These are phyloP conservation scores for Pichia sp. DNA, from an alignment of 1,139 yeast species.

Conservation along the genomic window DNA sequence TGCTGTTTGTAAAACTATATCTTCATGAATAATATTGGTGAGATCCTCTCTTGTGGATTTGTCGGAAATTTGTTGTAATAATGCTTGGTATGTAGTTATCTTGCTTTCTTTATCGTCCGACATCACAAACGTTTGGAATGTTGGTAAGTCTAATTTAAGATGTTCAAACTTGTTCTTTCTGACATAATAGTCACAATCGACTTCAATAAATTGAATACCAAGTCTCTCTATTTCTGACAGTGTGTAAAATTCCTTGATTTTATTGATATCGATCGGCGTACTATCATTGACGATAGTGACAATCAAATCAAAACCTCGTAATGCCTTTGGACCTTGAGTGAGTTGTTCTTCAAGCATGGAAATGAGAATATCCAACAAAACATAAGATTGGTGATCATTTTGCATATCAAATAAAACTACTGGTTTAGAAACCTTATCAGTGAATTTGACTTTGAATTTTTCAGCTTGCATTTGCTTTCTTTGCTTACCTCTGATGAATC, in stretches of 20 bases:
- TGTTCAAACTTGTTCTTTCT: slow-evolving; percentile 3
- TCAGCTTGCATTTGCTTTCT: slow-evolving; percentile 73
- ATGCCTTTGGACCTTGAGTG: slow-evolving; percentile 52
- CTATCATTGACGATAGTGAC: slow-evolving; percentile 50
- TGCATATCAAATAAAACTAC: slow-evolving; percentile 60
- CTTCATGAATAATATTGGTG: slow-evolving; percentile 45
- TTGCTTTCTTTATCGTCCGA: slow-evolving; percentile 1
- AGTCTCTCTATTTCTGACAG: slow-evolving; percentile 19
- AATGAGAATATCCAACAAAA: slow-evolving; percentile 62
- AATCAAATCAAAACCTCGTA: slow-evolving; percentile 63
- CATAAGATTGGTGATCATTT: slow-evolving; percentile 65
- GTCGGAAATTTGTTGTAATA: slow-evolving; percentile 41
- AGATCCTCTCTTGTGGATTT: slow-evolving; percentile 67
- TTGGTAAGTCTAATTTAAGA: slow-evolving; percentile 16
- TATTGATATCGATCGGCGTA: slow-evolving; percentile 4
- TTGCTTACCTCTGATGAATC: slow-evolving; percentile 76
- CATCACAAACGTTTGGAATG: slow-evolving; percentile 21
- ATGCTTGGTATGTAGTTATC: slow-evolving; percentile 6
- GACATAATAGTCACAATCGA: slow-evolving; percentile 39
- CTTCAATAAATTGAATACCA: slow-evolving; percentile 36
- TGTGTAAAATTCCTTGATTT: slow-evolving; percentile 26
- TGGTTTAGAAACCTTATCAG: slow-evolving; percentile 32
- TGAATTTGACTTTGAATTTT: slow-evolving; percentile 66
- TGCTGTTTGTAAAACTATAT: slow-evolving; percentile 51
- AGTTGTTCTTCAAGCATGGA: slow-evolving; percentile 62